These are phyloP conservation scores for Aspergillus fructus DNA, from an alignment of 2,329 filamentous ascomycete species.

Conservation along the genomic window DNA sequence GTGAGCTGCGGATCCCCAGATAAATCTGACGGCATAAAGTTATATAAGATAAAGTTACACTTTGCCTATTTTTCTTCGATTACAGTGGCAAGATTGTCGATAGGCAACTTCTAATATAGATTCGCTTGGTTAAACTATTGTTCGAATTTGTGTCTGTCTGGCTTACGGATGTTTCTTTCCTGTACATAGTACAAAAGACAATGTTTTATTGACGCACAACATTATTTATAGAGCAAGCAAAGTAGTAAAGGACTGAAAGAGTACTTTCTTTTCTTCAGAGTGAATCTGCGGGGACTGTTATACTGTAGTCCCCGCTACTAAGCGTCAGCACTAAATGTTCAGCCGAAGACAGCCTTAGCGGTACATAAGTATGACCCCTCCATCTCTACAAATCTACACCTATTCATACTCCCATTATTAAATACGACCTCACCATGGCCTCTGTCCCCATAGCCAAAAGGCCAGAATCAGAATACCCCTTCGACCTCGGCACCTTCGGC, in stretches of 20 bases:
- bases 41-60: neutral
- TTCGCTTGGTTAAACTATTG: neutral
- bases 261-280: too few species aligned
- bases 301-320: too few species aligned
- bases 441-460: neutral
- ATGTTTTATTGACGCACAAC: neutral
- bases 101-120: conserved; percentile 5
- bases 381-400: neutral
- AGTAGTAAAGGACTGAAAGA: neutral
- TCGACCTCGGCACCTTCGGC: conserved; percentile 34
- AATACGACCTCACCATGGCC: neutral
- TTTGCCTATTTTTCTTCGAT: neutral
- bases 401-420: neutral
- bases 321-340: neutral
- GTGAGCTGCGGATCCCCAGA: neutral
- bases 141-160: neutral
- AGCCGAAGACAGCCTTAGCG: neutral
- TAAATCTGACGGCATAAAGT: neutral
- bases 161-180: neutral
- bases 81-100: neutral
- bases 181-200: conserved; percentile 7
- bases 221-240: neutral
- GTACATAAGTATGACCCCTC: neutral
- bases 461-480: conserved; percentile 15
- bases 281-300: too few species aligned